Base-by-base conservation (phyloP, 164 flowering plant species). In the Magnolia kwangsiensis region DNA sequence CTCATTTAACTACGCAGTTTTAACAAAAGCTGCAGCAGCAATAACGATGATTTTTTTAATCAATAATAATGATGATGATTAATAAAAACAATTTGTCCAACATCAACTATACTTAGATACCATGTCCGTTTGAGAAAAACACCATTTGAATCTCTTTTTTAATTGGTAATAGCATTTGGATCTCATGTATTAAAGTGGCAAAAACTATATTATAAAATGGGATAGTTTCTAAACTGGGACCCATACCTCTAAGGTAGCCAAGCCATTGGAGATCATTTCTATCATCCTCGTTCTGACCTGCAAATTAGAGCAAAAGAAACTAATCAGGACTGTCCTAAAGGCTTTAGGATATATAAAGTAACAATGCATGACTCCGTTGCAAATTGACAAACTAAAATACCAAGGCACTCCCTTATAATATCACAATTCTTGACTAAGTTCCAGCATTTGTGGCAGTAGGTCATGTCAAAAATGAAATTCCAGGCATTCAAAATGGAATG, bases 251-350 rank as follows among this genome's bases (percentile, higher is more conserved):
- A 96, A 31, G 16, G 96, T 88, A 29, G 96, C 98, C 83, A 85
- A 74, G 71, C 98, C 99, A 50, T 88, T 89, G 61, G 98, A 89
- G 65, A 96, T 98, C 92, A 94, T 81, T 85, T 94, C 98, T 75
- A 90, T 87, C 92, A 96, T 96, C 81, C 96, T 88, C 37, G 79
- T 81, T 81, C 99, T 88, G 68, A 91, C 71, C 97, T 96, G 90
- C 27, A 81, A 65, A 77, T 8, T 65, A 24, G 29, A 24, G 3
- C n/a, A 65, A 63, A 63, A 63, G 21, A 63, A 18, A 63, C 19
- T n/a, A 63, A 63, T 63, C 23, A 63, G 21, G 65, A 63, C 23
- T 18, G 23, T 4, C 23, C 21, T 18, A 4, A 18, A 63, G 65
- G 65, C n/a, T 7, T 16, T 63, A 9, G 8, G 3, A 21, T 21